Evolutionary conservation across 2,329 filamentous ascomycete species (phyloP), one percentile per base, ranked within the genome.

Genomic region (Ambrosiella xylebori): DNA sequence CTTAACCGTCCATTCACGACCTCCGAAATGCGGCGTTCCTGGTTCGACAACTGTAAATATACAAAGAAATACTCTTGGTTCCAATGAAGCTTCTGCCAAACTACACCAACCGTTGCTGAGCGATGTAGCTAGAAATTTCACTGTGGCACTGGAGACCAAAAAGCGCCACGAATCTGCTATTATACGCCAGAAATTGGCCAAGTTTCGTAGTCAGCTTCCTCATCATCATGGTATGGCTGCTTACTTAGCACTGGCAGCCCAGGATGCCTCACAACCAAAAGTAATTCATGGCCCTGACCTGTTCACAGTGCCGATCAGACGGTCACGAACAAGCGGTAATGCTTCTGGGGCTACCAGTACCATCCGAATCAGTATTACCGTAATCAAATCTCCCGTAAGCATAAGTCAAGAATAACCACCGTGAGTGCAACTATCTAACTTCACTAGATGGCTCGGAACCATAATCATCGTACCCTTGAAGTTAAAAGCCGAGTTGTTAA

Each of bases 161-260:
- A 27, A 27, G 19, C 19, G 3, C 19, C 19, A 27, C 3, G 19
- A 27, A 27, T 27, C 19, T 9, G 13, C n/a, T 11, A 19, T 41
- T 17, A 54, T 54, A 17, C 35, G 41, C 15, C 37, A n/a, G n/a
- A n/a, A 41, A 13, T 27, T 54, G 37, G 15, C 12, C 7, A 13
- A 54, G 12, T 54, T 17, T 27, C 52, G 37, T n/a, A 54, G 39
- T 54, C 37, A 54, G 12, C 37, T 54, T 11, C n/a, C 37, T 7
- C 52, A 54, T 5, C 52, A 54, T 41, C 52, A 54, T 41, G 39
- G 52, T 13, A 54, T 54, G 52, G 36, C 19, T 13, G 52, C 27
- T n/a, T 54, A 54, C 12, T 54, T 37, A 8, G 52, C 37, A 3
- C 15, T 54, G 11, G 36, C 17, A 15, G 39, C 15, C n/a, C 52